These are phyloP conservation scores for Boletus reticuloceps DNA, from an alignment of 768 basidiomycete species.

Conservation along the genomic window DNA sequence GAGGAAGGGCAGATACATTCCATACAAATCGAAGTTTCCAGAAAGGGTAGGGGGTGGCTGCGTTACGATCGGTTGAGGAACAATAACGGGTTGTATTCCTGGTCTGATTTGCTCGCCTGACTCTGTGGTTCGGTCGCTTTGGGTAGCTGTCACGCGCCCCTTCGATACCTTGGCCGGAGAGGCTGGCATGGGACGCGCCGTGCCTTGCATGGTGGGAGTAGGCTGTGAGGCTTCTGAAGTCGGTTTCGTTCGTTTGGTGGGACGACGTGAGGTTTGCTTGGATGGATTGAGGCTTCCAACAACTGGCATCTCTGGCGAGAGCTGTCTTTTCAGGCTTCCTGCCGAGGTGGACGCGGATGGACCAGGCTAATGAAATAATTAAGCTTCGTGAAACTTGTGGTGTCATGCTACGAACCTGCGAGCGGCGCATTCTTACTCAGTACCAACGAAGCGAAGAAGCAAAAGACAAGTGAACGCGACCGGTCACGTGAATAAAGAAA, in stretches of 20 bases:
- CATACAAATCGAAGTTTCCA: slow-evolving; percentile 41
- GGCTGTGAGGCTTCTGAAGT: slow-evolving; percentile 11
- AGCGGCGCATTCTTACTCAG: slow-evolving; percentile 10
- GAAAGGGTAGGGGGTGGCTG: slow-evolving; percentile 16
- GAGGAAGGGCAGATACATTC: slow-evolving; percentile 38
- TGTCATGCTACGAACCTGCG: slow-evolving; percentile 10
- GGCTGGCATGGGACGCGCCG: background rate
- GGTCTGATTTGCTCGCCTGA: background rate
- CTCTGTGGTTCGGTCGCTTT: background rate
- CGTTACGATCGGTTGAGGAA: slow-evolving; percentile 4
- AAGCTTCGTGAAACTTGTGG: background rate
- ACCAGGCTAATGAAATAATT: slow-evolving; percentile 1
- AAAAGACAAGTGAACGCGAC: background rate
- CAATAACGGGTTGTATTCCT: slow-evolving; percentile 3
- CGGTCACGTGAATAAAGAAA: slow-evolving; percentile 26
- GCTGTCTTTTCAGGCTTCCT: slow-evolving; percentile 21
- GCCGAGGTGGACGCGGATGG: slow-evolving; percentile 16
- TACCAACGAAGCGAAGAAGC: background rate
- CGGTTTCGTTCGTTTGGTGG: slow-evolving; percentile 16
- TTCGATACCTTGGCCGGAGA: slow-evolving; percentile 10
- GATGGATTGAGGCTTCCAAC: background rate
- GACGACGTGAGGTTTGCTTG: slow-evolving; percentile 11
- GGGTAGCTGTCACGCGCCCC: background rate
- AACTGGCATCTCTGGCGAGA: slow-evolving; percentile 16
- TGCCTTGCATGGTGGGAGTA: slow-evolving; percentile 3